Percentiles rank a stretch among this genome's conserved stretches.
phyloP scores from a whole-genome alignment of 179 eudicot genomes.

The Corrigiola litoralis region DNA sequence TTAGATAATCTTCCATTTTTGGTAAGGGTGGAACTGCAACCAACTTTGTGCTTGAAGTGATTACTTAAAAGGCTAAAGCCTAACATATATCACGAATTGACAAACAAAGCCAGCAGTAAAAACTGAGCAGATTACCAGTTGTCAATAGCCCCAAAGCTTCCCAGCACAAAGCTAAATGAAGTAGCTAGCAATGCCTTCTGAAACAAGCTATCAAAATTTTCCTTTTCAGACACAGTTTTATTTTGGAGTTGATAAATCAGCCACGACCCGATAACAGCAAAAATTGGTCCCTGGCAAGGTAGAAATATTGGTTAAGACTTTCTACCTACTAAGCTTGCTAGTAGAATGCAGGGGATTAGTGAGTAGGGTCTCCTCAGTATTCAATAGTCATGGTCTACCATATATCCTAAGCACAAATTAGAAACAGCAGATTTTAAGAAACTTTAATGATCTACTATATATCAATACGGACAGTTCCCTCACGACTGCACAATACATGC shows the following conservation, averaged over 20 bases:
- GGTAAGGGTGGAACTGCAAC: no score
- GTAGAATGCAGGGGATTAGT: background rate
- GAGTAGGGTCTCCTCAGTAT: no score
- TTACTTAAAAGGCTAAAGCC: background rate
- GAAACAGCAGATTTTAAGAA: no score
- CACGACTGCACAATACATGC: no score
- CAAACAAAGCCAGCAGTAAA: background rate
- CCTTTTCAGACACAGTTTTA: conserved; percentile 41
- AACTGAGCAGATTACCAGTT: conserved; percentile 46
- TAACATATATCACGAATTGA: no score
- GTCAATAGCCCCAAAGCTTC: conserved; percentile 68
- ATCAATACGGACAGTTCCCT: no score
- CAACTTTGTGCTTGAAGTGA: background rate
- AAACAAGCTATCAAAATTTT: conserved; percentile 52
- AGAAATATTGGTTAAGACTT: background rate
- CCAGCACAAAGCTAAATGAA: conserved; percentile 47
- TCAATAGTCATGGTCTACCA: no score
- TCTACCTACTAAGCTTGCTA: background rate
- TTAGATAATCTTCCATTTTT: no score
- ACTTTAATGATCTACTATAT: no score
- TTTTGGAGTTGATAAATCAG: conserved; percentile 63
- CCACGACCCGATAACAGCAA: conserved; percentile 83
- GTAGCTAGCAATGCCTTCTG: conserved; percentile 62
- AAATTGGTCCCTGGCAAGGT: conserved; percentile 60
- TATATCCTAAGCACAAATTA: no score